phyloP scores from a whole-genome alignment of 768 basidiomycete species.

The Leccinum uliginosum region DNA sequence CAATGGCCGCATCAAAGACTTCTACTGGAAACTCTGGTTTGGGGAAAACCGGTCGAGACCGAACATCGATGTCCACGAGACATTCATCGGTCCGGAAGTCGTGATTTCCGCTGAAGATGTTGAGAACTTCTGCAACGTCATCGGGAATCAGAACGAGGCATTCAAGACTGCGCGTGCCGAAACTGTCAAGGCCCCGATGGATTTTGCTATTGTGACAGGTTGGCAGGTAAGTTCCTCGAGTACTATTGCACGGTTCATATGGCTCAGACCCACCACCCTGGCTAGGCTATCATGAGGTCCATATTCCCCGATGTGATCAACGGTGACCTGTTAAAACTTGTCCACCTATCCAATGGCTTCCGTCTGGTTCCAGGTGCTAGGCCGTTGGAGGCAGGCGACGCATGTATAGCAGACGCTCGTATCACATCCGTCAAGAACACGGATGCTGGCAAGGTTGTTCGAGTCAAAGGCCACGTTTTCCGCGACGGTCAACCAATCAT shows the following conservation, averaged over 20 bases:
- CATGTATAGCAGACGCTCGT: slow-evolving; percentile 84
- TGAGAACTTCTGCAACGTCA: slow-evolving; percentile 86
- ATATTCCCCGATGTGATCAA: slow-evolving; percentile 93
- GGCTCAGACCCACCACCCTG: slow-evolving; percentile 8
- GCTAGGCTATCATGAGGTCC: slow-evolving; percentile 95
- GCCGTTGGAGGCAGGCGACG: slow-evolving; percentile 78
- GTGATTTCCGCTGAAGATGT: slow-evolving; percentile 71
- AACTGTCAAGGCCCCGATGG: slow-evolving; percentile 86
- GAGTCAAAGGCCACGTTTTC: slow-evolving; percentile 79
- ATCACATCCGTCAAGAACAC: slow-evolving; percentile 88
- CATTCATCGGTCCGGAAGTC: slow-evolving; percentile 84
- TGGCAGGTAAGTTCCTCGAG: slow-evolving; percentile 74
- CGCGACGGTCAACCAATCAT: slow-evolving; percentile 79
- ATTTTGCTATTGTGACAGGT: slow-evolving; percentile 96
- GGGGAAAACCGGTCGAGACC: slow-evolving; percentile 80
- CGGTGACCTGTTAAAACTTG: slow-evolving; percentile 92
- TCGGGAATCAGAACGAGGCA: slow-evolving; percentile 88
- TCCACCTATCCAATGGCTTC: slow-evolving; percentile 98
- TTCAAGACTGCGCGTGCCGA: slow-evolving; percentile 77
- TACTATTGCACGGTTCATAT: background rate
- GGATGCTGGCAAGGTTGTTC: slow-evolving; percentile 90
- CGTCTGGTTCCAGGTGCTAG: slow-evolving; percentile 74
- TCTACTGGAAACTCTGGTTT: slow-evolving; percentile 99
- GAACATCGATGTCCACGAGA: slow-evolving; percentile 72
- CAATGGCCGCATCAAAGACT: slow-evolving; percentile 89